Base-by-base conservation (phyloP, 2,329 filamentous ascomycete species). In the Stagonosporopsis cucurbitacearum region DNA sequence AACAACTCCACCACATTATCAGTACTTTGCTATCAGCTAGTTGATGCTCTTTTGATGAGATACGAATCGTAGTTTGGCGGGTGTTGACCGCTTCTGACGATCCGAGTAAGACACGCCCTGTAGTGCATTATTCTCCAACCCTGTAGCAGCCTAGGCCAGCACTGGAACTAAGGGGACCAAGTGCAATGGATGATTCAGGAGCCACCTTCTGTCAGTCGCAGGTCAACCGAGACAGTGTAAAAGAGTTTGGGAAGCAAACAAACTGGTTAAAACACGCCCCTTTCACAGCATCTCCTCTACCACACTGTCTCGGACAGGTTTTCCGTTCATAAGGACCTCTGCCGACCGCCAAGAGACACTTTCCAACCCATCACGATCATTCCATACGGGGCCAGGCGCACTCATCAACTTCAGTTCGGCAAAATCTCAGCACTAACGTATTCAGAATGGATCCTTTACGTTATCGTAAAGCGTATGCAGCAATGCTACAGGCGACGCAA, bases 391-490 rank as follows among this genome's bases (percentile, higher is more conserved):
- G 12, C 17, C 6, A 43, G 56, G 37, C 51, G 49, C 41, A 37
- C 40, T 41, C 30, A 25, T 32, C 26, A 43, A 41, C 44, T 30
- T 45, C 37, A 35, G 22, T 17, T 42, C 35, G 17, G 8, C n/a
- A 25, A 15, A 32, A 30, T 42, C 35, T 33, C 28, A 46, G 40
- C 53, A 64, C 62, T 60, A 50, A 64, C 61, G 50, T 49, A 54
- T 47, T 53, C 62, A 71, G 59, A 59, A 75, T 75, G 72, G 72
- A 75, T 55, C 72, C 72, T 49, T 71, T 67, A 41, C 65, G 70
- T 47, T 75, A 75, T 50, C 68, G 72, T 28, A 73, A 74, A 51
- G 72, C 72, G 37, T 75, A 75, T 57, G 70, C 71, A 57, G 72
- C 72, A 25, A 72, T 75, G 70, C 62, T 73, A 5, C 72, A 75